These are phyloP conservation scores for Endoconidiophora laricicola DNA, from an alignment of 2,329 filamentous ascomycete species.

Conservation along the genomic window DNA sequence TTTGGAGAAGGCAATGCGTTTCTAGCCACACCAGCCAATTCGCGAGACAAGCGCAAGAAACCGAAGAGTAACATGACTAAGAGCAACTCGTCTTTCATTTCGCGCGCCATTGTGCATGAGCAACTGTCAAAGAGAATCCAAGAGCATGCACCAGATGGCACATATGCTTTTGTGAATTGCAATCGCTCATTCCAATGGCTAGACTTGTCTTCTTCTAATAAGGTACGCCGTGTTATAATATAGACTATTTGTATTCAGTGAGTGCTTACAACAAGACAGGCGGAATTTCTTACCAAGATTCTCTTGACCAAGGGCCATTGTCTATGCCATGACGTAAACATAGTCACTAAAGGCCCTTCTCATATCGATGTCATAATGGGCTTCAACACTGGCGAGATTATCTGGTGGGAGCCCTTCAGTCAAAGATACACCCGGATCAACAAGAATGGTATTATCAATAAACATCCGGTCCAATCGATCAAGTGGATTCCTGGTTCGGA, in stretches of 20 bases:
- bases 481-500: conserved; percentile 90
- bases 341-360: conserved; percentile 56
- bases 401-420: conserved; percentile 96
- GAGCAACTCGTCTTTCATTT: conserved; percentile 96
- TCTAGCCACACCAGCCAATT: conserved; percentile 37
- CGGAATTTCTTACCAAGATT: conserved; percentile 87
- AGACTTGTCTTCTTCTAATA: conserved; percentile 61
- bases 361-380: conserved; percentile 91
- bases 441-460: conserved; percentile 88
- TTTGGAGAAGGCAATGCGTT: conserved; percentile 80
- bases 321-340: conserved; percentile 84
- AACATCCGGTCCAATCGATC: conserved; percentile 70
- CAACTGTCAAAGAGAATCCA: conserved; percentile 58
- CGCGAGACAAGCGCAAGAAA: conserved; percentile 68
- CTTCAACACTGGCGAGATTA: conserved; percentile 89
- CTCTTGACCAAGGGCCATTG: conserved; percentile 94
- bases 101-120: conserved; percentile 86
- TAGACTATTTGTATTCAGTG: background rate
- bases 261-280: conserved; percentile 25
- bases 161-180: conserved; percentile 89
- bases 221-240: conserved; percentile 27
- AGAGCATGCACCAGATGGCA: conserved; percentile 60
- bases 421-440: conserved; percentile 92
- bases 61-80: conserved; percentile 98
- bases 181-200: conserved; percentile 95